phyloP scores from a whole-genome alignment of 345 rosid genomes.

The Brassica juncea region DNA sequence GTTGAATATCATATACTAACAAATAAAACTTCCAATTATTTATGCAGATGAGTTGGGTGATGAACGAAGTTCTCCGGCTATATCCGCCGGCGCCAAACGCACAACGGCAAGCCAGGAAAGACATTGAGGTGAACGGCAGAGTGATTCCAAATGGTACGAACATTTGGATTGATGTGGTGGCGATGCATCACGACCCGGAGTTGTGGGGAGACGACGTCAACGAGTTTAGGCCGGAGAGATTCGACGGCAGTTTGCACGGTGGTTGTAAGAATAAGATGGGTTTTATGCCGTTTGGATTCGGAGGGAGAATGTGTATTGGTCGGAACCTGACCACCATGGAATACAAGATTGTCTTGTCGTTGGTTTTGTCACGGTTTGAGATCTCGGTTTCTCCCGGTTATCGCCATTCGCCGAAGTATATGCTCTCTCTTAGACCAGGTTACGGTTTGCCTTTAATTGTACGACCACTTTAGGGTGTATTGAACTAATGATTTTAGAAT shows the following conservation, averaged over 20 bases:
- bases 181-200: slow-evolving; percentile 78
- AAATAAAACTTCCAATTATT: background rate
- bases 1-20: background rate
- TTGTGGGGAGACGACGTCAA: slow-evolving; percentile 82
- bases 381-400: slow-evolving; percentile 65
- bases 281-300: slow-evolving; percentile 89
- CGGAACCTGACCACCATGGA: slow-evolving; percentile 72
- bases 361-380: slow-evolving; percentile 67
- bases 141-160: slow-evolving; percentile 71
- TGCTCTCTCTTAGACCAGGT: slow-evolving; percentile 78
- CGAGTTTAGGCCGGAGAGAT: slow-evolving; percentile 87
- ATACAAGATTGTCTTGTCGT: slow-evolving; percentile 68
- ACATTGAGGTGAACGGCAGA: slow-evolving; percentile 48
- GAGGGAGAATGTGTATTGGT: slow-evolving; percentile 94
- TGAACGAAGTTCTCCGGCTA: slow-evolving; percentile 76
- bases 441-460: slow-evolving; percentile 71
- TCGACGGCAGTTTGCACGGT: slow-evolving; percentile 59
- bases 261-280: slow-evolving; percentile 93
- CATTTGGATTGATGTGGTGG: slow-evolving; percentile 90
- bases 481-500: background rate
- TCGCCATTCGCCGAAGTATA: slow-evolving; percentile 61
- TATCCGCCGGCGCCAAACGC: slow-evolving; percentile 84
- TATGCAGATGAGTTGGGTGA: slow-evolving; percentile 87
- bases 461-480: slow-evolving; percentile 41
- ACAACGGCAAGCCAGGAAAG: slow-evolving; percentile 73